Base-by-base conservation (phyloP, 768 basidiomycete species). In the Leccinum obscurum region DNA sequence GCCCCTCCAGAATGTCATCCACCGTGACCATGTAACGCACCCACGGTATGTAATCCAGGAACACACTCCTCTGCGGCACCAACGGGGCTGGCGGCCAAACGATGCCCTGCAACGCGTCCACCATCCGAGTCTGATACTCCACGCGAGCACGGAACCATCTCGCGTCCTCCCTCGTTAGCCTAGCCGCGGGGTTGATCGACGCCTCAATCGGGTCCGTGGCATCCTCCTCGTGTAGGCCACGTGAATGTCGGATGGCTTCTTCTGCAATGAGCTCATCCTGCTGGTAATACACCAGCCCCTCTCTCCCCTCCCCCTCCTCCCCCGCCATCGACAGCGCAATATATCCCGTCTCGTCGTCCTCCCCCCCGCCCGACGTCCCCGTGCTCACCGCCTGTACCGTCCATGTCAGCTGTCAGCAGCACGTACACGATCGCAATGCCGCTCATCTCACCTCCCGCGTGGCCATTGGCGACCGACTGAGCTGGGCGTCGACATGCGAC, bases 1-100 rank as follows among this genome's bases (percentile, higher is more conserved):
- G 61, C 17, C 61, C 62, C 39, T 72, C 71, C 24, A 65, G 64
- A 46, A 51, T 57, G 61, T 93, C 92, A 63, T 96, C 93, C 39
- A 75, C 80, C 28, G 59, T 73, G 44, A 90, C 84, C 71, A 95
- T 89, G 60, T 76, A 68, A 60, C 87, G 78, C 53, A 93, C 76
- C 74, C 81, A 83, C 34, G 93, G 88, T 64, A 84, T 75, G 73
- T 92, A 90, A 52, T 95, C 90, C 68, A 87, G 70, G 66, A 83
- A 80, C 60, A 89, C 73, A 41, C 76, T 74, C 20, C 68, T 67
- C 52, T 81, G 77, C 13, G 81, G 79, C 68, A 83, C 75, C 48
- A 78, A 61, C 56, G 81, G 75, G 30, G 74, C 70, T 20, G 76
- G 70, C 56, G 75, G 69, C 17, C 79, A 78, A 62, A 86, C 76